Base-by-base conservation (phyloP, 805 yeast genomes). In the Kluyveromyces nonfermentans region DNA sequence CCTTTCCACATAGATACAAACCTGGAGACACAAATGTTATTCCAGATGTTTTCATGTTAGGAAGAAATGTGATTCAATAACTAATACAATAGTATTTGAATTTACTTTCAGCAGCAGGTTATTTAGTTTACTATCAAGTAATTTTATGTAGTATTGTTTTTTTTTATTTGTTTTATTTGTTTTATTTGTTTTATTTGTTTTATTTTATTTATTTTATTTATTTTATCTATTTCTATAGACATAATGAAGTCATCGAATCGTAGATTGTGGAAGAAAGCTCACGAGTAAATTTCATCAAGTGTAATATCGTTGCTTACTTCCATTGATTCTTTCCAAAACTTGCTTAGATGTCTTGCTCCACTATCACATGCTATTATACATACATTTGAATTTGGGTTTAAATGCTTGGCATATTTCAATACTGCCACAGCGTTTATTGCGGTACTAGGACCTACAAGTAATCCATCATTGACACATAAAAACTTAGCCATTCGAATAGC, bases 351-450 rank as follows among this genome's bases (percentile, higher is more conserved):
- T 52, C 98, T 71, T 10, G 82, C 69, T 1, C 98, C 98, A 5
- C 94, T 80, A 60, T 90, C 98, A 60, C 97, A 93, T 1, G 95
- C 85, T 39, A 93, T 74, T 16, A 94, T 77, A 5, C 90, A 94
- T 18, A 90, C 78, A 16, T 69, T 75, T 41, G 82, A 75, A 1
- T 89, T 89, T 0, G 80, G 70, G 59, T 65, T 74, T 32, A 59
- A 42, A 21, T 60, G 55, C 44, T 63, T 57, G 2, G 87, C 85
- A 7, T 77, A 64, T 49, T 76, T 70, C 5, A 78, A 74, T 1
- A 95, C 95, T 1, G 95, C 97, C 5, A 86, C 96, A 35, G 96
- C 89, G 59, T 88, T 88, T 20, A 93, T 80, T 0, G 96, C 95
- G n/a, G 94, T 82, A 36, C 95, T 85, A 21, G 94, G 81, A 2